Conservation (phyloP, 768 basidiomycete genomes). For the Dacryopinax spathularia region DNA sequence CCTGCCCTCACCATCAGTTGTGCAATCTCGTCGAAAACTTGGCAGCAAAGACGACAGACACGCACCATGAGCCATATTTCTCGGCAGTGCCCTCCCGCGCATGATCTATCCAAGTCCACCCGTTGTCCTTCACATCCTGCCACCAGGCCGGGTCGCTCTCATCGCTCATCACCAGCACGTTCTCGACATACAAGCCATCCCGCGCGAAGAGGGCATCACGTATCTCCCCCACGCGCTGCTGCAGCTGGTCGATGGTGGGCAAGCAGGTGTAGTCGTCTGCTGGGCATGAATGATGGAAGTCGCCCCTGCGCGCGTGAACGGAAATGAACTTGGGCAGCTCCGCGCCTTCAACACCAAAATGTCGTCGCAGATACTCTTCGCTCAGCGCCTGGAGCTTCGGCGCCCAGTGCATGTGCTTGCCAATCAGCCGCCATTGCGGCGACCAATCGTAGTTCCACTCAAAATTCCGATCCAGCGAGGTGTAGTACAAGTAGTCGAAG, state of each 20-base stretch:
- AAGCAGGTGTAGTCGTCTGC: constrained; percentile 14
- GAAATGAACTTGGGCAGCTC: constrained; percentile 31
- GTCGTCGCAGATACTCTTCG: constrained; percentile 12
- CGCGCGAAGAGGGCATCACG: constrained; percentile 28
- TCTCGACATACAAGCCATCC: constrained; percentile 5
- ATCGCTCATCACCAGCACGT: constrained; percentile 10
- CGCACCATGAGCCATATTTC: constrained; percentile 6
- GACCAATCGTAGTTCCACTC: constrained; percentile 16
- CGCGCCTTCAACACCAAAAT: not conserved
- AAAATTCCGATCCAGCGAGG: constrained; percentile 3
- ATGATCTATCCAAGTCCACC: constrained; percentile 14
- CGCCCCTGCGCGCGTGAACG: constrained; percentile 43
- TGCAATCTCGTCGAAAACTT: not conserved
- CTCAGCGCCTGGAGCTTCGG: constrained; percentile 9
- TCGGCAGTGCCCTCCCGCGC: constrained; percentile 7
- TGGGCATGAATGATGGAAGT: constrained; percentile 38
- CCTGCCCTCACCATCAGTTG: too few species aligned
- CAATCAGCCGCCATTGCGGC: constrained; percentile 15
- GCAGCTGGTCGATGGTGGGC: constrained; percentile 3
- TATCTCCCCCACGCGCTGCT: constrained; percentile 40
- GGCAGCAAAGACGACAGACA: not conserved
- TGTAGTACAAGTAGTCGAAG: constrained; percentile 15
- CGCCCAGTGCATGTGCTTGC: constrained; percentile 11
- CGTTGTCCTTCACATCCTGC: constrained; percentile 5
- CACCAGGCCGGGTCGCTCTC: constrained; percentile 9